Conservation (phyloP, 176 grass and related monocot genomes). For the Carex kokanica region DNA sequence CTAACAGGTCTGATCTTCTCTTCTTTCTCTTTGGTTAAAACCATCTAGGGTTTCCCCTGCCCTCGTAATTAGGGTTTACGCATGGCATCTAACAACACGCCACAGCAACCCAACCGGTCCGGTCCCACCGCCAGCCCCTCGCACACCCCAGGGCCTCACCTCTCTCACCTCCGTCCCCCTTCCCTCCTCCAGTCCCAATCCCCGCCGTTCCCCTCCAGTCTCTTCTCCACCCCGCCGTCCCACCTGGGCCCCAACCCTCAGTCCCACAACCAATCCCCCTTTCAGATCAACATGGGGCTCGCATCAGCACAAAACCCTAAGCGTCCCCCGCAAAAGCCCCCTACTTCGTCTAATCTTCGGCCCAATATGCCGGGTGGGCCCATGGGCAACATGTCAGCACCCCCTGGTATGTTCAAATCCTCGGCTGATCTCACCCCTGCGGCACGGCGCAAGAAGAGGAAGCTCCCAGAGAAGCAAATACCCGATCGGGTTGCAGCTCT, state of each 20-base stretch:
- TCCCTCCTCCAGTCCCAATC: constrained; percentile 50
- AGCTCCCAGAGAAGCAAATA: constrained; percentile 86
- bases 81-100: constrained; percentile 23
- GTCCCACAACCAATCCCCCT: constrained; percentile 57
- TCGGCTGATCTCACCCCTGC: constrained; percentile 66
- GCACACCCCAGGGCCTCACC: constrained; percentile 39
- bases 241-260: constrained; percentile 35
- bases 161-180: constrained; percentile 55
- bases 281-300: constrained; percentile 73
- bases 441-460: constrained; percentile 81
- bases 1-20: neutral
- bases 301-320: constrained; percentile 43
- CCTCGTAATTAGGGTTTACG: neutral
- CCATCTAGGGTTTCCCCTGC: constrained; percentile 8
- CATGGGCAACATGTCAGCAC: constrained; percentile 19
- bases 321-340: constrained; percentile 72
- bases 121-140: neutral
- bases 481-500: constrained; percentile 82
- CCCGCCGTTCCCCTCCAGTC: constrained; percentile 30
- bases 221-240: constrained; percentile 54
- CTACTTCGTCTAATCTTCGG: constrained; percentile 29
- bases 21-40: neutral
- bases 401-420: constrained; percentile 29
- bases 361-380: constrained; percentile 24
- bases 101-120: constrained; percentile 7